phyloP scores from a whole-genome alignment of 768 basidiomycete genomes.

The Cyathus striatus region DNA sequence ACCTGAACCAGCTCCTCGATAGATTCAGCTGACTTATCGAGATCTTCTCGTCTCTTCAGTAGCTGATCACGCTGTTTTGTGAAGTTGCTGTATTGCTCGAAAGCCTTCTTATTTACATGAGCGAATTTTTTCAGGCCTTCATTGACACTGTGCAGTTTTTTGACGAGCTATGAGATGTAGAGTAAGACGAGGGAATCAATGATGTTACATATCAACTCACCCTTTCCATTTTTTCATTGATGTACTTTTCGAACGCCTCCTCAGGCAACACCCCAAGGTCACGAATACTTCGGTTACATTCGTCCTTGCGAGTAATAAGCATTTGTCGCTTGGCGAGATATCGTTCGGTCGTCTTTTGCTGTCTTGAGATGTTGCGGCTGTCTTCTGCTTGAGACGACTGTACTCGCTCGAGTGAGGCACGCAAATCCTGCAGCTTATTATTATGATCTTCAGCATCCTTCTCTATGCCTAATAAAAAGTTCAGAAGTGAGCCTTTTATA shows the following conservation, averaged over 20 bases:
- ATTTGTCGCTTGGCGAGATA: constrained; percentile 92
- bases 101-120: constrained; percentile 99
- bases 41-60: constrained; percentile 78
- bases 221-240: constrained; percentile 79
- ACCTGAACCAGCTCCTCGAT: constrained; percentile 92
- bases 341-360: constrained; percentile 94
- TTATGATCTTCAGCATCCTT: constrained; percentile 63
- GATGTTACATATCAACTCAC: constrained; percentile 36
- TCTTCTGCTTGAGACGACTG: constrained; percentile 87
- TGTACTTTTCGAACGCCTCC: constrained; percentile 96
- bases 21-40: constrained; percentile 83
- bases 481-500: too few relatives aligned
- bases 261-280: constrained; percentile 96
- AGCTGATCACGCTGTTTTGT: constrained; percentile 96
- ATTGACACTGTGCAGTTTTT: constrained; percentile 88
- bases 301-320: constrained; percentile 79
- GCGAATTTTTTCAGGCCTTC: constrained; percentile 94
- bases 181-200: background rate
- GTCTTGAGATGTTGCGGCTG: constrained; percentile 76
- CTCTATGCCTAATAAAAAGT: constrained; percentile 58
- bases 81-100: constrained; percentile 97
- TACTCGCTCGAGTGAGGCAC: constrained; percentile 60
- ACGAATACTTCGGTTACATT: constrained; percentile 92
- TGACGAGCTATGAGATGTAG: constrained; percentile 63
- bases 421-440: constrained; percentile 62